Conservation (phyloP, 2,329 filamentous ascomycete genomes). For the Bipolaris bicolor region DNA sequence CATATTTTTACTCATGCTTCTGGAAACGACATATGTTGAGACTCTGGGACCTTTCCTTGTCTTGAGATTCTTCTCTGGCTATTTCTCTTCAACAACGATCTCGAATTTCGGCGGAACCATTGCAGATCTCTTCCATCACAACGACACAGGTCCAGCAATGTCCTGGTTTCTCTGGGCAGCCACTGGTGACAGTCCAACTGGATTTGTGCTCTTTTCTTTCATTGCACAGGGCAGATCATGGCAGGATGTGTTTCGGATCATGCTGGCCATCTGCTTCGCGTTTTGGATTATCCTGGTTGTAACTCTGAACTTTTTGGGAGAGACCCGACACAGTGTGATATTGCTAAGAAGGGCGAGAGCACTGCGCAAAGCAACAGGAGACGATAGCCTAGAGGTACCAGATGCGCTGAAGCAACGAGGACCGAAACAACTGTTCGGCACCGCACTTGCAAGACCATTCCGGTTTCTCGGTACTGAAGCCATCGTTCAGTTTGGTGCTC, state of each 20-base stretch:
- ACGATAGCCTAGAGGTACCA: conserved; percentile 43
- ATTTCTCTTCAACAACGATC: conserved; percentile 52
- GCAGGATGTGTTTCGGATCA: conserved; percentile 55
- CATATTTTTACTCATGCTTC: conserved; percentile 52
- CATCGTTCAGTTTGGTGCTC: conserved; percentile 56
- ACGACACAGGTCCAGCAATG: conserved; percentile 52
- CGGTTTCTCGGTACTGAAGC: conserved; percentile 55
- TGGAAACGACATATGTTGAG: conserved; percentile 53
- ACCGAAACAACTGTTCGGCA: conserved; percentile 49
- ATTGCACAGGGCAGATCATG: conserved; percentile 53
- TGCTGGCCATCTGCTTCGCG: conserved; percentile 54
- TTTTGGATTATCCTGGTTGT: conserved; percentile 53
- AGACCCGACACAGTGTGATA: conserved; percentile 56
- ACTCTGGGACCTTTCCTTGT: conserved; percentile 52
- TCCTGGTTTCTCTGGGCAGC: conserved; percentile 56
- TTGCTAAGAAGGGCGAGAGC: conserved; percentile 45
- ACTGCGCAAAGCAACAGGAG: conserved; percentile 34
- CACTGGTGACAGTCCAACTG: conserved; percentile 54
- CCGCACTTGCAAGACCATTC: conserved; percentile 56
- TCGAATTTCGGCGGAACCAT: conserved; percentile 54
- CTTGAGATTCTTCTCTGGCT: conserved; percentile 54
- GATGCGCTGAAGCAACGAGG: conserved; percentile 49
- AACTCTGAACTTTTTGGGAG: conserved; percentile 47
- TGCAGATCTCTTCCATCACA: conserved; percentile 53
- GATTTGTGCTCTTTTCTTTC: conserved; percentile 56